Evolutionary conservation across 1,284 basidiomycete species (phyloP).

Genomic region (Hymenochaete sp.): DNA sequence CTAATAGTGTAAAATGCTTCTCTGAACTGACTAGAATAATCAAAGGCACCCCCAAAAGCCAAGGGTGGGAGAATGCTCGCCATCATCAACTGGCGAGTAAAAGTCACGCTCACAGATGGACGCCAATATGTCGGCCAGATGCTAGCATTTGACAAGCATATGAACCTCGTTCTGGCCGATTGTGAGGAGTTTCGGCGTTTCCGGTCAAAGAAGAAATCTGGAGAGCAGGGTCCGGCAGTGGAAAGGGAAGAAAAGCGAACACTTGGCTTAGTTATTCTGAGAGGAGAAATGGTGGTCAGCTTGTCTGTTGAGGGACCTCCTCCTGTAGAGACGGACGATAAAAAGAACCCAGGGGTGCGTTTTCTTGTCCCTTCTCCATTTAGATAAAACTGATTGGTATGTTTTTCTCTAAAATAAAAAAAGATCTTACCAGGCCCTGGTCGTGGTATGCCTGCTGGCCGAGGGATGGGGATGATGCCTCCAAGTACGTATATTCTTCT

Average conservation of each 20-base stretch:
- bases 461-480: slow-evolving; percentile 95
- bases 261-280: slow-evolving; percentile 89
- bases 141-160: slow-evolving; percentile 99
- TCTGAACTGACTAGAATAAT: no score
- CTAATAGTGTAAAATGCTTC: no score
- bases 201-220: slow-evolving; percentile 76
- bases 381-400: slow-evolving; percentile 2
- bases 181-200: slow-evolving; percentile 93
- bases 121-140: slow-evolving; percentile 95
- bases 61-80: slow-evolving; percentile 98
- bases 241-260: slow-evolving; percentile 95
- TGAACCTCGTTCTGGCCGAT: slow-evolving; percentile 98
- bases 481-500: slow-evolving; percentile 52
- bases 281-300: slow-evolving; percentile 95
- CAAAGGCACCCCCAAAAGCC: slow-evolving; percentile 90
- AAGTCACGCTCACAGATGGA: slow-evolving; percentile 97
- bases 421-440: slow-evolving; percentile 88
- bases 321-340: slow-evolving; percentile 83
- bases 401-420: slow-evolving; percentile 10
- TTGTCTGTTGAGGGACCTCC: slow-evolving; percentile 95
- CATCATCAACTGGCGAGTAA: slow-evolving; percentile 96
- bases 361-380: slow-evolving; percentile 22
- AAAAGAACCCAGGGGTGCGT: slow-evolving; percentile 52
- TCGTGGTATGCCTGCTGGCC: slow-evolving; percentile 89
- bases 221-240: slow-evolving; percentile 64